Percentiles rank a stretch among this genome's conserved stretches.
phyloP scores from a whole-genome alignment of 1,284 basidiomycete genomes.

The Cerioporus squamosus region DNA sequence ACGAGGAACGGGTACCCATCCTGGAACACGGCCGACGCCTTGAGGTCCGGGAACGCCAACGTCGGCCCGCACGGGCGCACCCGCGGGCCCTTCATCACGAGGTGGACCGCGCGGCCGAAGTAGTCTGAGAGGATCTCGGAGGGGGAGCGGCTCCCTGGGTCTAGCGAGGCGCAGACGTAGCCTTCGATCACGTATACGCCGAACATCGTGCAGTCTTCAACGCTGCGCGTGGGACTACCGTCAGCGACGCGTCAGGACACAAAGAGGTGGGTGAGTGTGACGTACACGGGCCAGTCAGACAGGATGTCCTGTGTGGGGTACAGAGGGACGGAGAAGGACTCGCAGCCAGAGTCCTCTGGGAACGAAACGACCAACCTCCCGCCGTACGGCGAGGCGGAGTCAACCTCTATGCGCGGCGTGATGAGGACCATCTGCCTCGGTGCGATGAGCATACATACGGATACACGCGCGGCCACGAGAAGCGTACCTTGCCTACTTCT shows the following conservation, averaged over 20 bases:
- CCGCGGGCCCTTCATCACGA: conserved; percentile 68
- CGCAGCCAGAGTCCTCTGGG: conserved; percentile 58
- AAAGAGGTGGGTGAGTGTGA: conserved; percentile 3
- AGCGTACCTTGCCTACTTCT: conserved; percentile 58
- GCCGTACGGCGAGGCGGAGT: conserved; percentile 47
- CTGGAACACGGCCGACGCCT: conserved; percentile 63
- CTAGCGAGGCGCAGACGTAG: conserved; percentile 56
- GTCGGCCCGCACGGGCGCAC: conserved; percentile 58
- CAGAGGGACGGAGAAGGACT: conserved; percentile 61
- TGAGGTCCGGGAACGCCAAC: conserved; percentile 54
- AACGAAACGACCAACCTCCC: conserved; percentile 59
- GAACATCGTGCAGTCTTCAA: conserved; percentile 60
- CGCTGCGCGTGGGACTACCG: conserved; percentile 36
- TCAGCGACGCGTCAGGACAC: background rate
- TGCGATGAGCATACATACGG: background rate
- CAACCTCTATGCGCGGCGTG: conserved; percentile 53
- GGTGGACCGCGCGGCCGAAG: conserved; percentile 59
- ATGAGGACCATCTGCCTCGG: conserved; percentile 66
- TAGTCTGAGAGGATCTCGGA: conserved; percentile 62
- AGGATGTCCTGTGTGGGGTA: conserved; percentile 53
- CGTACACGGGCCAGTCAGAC: conserved; percentile 59
- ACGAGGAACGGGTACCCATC: conserved; percentile 74
- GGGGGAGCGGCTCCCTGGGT: conserved; percentile 39
- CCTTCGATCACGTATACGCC: conserved; percentile 56
- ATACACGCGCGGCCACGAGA: background rate